Evolutionary conservation across 2,329 filamentous ascomycete species (phyloP), one percentile per base, ranked within the genome.

Genomic region (Coniochaeta ligniaria): DNA sequence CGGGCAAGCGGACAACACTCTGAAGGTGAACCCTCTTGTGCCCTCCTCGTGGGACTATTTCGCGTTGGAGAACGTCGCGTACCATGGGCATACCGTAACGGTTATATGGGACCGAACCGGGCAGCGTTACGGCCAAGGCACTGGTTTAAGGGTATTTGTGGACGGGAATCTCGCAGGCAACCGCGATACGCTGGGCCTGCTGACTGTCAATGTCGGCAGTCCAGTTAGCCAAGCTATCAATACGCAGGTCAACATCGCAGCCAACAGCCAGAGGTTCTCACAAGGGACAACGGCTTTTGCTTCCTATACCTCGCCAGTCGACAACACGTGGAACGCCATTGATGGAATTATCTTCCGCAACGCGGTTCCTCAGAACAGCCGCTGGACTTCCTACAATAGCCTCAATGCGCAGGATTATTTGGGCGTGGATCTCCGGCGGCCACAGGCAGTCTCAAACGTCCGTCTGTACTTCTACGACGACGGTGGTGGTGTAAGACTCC

Each of bases 291-390:
- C 65, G 47, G 69, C 71, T 72, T 54, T 57, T 57, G 54, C 54
- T 3, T 72, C 73, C 7, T 76, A 70, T 63, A 73, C 70, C 33
- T 72, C 71, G 58, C 22, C 62, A 6, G 66, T 66, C 11, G 75
- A 75, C 63, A 65, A 67, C 47, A 65, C 68, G 7, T 75, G 70
- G 66, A 72, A 75, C 59, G 71, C 73, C 22, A 78, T 75, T 60
- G 76, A 78, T 60, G 76, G 76, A 11, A 72, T 76, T 28, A 61
- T 78, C 12, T 78, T 72, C 65, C 70, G 77, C 60, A 74, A 76
- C 60, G 62, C 65, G 3, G 69, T 73, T 0, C 75, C 74, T 16
- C 63, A 75, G 62, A 75, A 79, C 68, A 63, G n/a, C 45, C 66
- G 73, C 11, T 75, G 74, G 74, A 75, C 73, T 3, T 72, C 75